Conservation (phyloP, 768 basidiomycete species). For the Hirschioporus abietinus region DNA sequence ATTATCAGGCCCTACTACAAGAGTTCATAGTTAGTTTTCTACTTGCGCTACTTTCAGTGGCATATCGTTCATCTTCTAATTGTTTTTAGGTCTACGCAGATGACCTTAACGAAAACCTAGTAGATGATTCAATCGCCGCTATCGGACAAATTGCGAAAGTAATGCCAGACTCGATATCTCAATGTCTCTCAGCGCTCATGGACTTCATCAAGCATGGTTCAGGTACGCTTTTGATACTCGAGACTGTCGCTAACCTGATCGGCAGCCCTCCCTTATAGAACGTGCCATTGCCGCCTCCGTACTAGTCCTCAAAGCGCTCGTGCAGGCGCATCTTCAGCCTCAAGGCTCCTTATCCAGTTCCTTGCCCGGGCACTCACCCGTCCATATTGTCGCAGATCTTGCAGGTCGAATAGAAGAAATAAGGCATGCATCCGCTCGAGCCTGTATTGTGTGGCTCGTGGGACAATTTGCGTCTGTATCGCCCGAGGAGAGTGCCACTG, state of each 20-base stretch:
- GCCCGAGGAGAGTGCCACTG: constrained; percentile 21
- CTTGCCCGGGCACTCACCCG: constrained; percentile 16
- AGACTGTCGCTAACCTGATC: not conserved
- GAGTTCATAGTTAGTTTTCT: constrained; percentile 72
- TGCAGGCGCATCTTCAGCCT: constrained; percentile 57
- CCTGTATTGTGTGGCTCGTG: constrained; percentile 89
- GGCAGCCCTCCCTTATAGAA: constrained; percentile 40
- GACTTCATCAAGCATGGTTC: constrained; percentile 70
- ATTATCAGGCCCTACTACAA: constrained; percentile 62
- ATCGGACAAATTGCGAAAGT: constrained; percentile 70
- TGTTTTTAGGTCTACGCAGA: constrained; percentile 67
- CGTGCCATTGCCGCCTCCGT: constrained; percentile 75
- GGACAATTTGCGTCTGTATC: constrained; percentile 70
- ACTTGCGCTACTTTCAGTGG: constrained; percentile 4
- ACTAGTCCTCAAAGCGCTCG: constrained; percentile 77
- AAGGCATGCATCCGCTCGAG: constrained; percentile 71
- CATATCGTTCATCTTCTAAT: not conserved
- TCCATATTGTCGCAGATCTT: constrained; percentile 69
- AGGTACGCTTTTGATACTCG: not conserved
- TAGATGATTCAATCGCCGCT: constrained; percentile 67
- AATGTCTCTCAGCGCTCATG: constrained; percentile 74
- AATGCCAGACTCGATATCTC: constrained; percentile 62
- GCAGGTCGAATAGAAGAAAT: constrained; percentile 77
- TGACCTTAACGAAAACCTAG: constrained; percentile 68
- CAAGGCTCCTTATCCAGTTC: constrained; percentile 13